Percentiles rank a stretch among this genome's conserved stretches.
Conservation (phyloP, 345 rosid genomes). For the Trapa incisa region DNA sequence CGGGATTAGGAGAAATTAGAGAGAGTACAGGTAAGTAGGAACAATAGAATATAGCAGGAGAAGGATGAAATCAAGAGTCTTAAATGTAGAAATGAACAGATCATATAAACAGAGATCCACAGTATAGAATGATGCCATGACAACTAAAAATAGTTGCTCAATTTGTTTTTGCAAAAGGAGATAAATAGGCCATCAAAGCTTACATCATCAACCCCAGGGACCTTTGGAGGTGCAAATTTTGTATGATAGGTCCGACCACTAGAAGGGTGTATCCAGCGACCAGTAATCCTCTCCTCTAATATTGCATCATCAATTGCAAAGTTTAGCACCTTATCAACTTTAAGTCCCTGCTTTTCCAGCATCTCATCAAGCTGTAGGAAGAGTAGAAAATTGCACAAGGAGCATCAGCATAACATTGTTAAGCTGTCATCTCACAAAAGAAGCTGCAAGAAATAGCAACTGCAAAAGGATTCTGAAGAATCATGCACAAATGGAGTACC, state of each 20-base stretch:
- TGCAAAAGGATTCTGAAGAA: not conserved
- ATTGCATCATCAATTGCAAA: slow-evolving; percentile 86
- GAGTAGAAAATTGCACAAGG: not conserved
- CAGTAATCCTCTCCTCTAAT: slow-evolving; percentile 97
- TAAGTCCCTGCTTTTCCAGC: slow-evolving; percentile 71
- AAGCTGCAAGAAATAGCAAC: not conserved
- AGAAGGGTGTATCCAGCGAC: slow-evolving; percentile 95
- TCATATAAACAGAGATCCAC: not conserved
- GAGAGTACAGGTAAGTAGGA: not conserved
- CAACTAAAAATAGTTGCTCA: not conserved
- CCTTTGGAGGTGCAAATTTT: slow-evolving; percentile 86
- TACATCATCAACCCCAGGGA: slow-evolving; percentile 88
- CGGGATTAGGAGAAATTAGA: not conserved
- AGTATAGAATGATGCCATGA: not conserved
- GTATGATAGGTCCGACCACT: slow-evolving; percentile 94
- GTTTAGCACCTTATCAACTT: slow-evolving; percentile 77
- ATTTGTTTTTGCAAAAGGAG: not conserved
- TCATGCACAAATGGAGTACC: slow-evolving; percentile 22
- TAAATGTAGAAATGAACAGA: not conserved
- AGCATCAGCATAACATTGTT: not conserved
- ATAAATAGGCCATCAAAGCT: slow-evolving; percentile 11
- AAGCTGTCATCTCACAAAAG: not conserved
- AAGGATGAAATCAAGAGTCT: not conserved
- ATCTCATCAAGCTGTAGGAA: slow-evolving; percentile 78
- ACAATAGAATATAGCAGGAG: not conserved